Evolutionary conservation across 1,139 yeast genomes (phyloP), one percentile per base, ranked within the genome.

Genomic region (Blastobotrys illinoisensis): DNA sequence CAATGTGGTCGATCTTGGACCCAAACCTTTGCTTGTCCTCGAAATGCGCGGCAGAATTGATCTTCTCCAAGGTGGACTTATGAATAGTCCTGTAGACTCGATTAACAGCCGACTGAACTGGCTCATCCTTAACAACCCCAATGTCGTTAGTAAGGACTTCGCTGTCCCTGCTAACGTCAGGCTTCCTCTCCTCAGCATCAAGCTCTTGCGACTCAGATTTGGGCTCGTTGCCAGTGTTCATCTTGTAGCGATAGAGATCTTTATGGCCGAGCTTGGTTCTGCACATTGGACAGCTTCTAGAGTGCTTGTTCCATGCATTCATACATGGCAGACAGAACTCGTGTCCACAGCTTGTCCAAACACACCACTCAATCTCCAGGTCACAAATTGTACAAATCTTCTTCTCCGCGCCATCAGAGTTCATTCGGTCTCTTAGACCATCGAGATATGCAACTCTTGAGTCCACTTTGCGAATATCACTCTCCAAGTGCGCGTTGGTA

Each of bases 291-390:
- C 98, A 91, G 1, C 74, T 68, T 6, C 69, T 67, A 45, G 78
- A 78, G 19, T 74, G 74, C 13, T 71, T 73, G 55, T 86, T 67
- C 98, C 99, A 93, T 55, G 79, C 83, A 14, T 72, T 76, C 44
- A 90, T 74, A 68, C 98, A 91, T 1, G 80, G 85, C 56, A 81
- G 79, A 67, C 97, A 91, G 66, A 86, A 91, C 62, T 84, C 85
- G 69, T 91, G 98, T 0, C 97, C 97, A 76, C 98, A 91, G 18
- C 82, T 83, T 0, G 96, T 85, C 57, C 91, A 74, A 0, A 93
- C 79, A 0, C 98, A 98, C 49, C 82, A 75, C 2, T 81, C 76
- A 48, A 90, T 88, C 1, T 79, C 68, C 3, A 82, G 77, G 21
- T 86, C 80, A 67, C 99, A 93, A 60, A 93, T 90, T 47, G 85